A percentile compares a stretch with the other conserved stretches of the same genome.
Conservation (phyloP, 768 basidiomycete genomes). For the Termitomyces sp. region DNA sequence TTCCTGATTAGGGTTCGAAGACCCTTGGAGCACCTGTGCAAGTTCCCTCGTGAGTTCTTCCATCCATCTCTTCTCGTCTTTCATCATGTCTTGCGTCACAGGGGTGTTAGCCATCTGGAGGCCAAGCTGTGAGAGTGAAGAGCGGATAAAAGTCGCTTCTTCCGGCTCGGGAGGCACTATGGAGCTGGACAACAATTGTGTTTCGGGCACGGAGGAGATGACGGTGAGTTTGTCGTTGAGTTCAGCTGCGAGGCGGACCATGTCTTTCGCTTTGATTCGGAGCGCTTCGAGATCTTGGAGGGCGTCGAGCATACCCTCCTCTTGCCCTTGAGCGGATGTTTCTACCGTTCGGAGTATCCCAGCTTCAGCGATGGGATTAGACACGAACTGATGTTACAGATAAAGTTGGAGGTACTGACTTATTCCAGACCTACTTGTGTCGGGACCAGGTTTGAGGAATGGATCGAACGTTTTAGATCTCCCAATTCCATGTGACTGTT, state of each 20-base stretch:
- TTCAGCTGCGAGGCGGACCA: slow-evolving; percentile 86
- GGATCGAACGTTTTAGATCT: background rate
- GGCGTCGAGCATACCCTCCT: slow-evolving; percentile 66
- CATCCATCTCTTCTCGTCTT: slow-evolving; percentile 73
- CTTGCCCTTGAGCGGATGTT: slow-evolving; percentile 53
- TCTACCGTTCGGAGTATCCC: slow-evolving; percentile 79
- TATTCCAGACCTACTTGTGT: slow-evolving; percentile 38
- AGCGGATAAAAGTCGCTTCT: slow-evolving; percentile 82
- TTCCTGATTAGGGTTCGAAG: slow-evolving; percentile 14
- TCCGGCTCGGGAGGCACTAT: slow-evolving; percentile 51
- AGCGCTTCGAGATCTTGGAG: slow-evolving; percentile 85
- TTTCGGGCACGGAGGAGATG: slow-evolving; percentile 15
- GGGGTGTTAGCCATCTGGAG: slow-evolving; percentile 73
- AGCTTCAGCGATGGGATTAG: slow-evolving; percentile 6
- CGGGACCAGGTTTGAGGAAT: slow-evolving; percentile 1
- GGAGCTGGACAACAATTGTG: slow-evolving; percentile 20
- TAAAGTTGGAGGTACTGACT: slow-evolving; percentile 37
- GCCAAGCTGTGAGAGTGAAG: slow-evolving; percentile 86
- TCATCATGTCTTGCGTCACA: slow-evolving; percentile 84
- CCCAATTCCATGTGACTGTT: slow-evolving; percentile 15
- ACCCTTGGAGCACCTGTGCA: slow-evolving; percentile 56
- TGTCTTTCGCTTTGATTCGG: slow-evolving; percentile 87
- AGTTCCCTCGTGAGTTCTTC: slow-evolving; percentile 82
- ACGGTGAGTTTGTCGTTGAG: slow-evolving; percentile 78
- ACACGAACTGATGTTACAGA: background rate